phyloP scores from a whole-genome alignment of 495 filamentous ascomycete genomes.

The Tuber microsphaerosporum region DNA sequence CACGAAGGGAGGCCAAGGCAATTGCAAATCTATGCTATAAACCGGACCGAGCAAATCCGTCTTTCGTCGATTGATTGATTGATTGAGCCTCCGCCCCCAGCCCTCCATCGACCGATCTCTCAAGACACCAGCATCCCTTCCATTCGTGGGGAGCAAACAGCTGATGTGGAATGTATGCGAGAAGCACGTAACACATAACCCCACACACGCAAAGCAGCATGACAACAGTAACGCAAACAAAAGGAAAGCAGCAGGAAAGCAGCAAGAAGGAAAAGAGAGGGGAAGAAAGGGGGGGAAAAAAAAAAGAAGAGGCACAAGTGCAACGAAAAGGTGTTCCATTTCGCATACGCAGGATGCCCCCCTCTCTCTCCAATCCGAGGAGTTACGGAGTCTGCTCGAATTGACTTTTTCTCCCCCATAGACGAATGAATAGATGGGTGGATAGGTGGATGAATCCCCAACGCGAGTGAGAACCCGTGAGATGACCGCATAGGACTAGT shows the following conservation, averaged over 20 bases:
- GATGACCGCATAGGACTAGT: neutral
- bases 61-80: neutral
- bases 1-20: neutral
- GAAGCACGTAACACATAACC: neutral
- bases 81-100: neutral
- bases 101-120: neutral
- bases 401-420: neutral
- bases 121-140: neutral
- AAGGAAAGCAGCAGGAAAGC: neutral
- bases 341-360: neutral
- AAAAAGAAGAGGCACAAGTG: neutral
- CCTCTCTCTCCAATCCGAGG: neutral
- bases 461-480: conserved; percentile 4
- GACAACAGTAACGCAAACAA: neutral
- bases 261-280: neutral
- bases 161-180: neutral
- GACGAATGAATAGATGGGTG: neutral
- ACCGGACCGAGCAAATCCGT: neutral
- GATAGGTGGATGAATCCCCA: neutral
- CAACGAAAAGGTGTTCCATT: neutral
- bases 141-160: neutral
- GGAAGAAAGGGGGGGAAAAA: conserved; percentile 32
- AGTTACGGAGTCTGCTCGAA: neutral
- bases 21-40: neutral
- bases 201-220: neutral